Percentiles rank a stretch among this genome's conserved stretches.
Evolutionary conservation across 176 grass and related monocot species (phyloP).

Genomic region (Chloris gayana): DNA sequence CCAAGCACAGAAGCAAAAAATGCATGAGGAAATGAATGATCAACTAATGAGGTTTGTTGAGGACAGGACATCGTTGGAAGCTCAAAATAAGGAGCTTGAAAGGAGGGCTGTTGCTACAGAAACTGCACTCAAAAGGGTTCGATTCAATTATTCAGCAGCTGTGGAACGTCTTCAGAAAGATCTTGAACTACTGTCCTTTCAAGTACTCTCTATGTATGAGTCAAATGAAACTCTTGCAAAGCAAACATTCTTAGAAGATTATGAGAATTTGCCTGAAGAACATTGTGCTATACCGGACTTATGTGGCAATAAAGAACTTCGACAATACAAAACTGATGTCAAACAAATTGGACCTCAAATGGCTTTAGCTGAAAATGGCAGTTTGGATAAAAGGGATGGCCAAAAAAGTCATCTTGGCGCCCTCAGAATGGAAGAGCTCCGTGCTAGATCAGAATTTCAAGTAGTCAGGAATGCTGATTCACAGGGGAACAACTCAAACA

Average conservation of each 20-base stretch:
- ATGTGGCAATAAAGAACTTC: constrained; percentile 39
- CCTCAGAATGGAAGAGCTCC: constrained; percentile 49
- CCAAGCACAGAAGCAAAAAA: constrained; percentile 86
- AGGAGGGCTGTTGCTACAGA: constrained; percentile 82
- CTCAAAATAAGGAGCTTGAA: constrained; percentile 86
- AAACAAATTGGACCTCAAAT: constrained; percentile 31
- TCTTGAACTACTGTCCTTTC: constrained; percentile 89
- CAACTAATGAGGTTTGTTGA: constrained; percentile 76
- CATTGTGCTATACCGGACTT: constrained; percentile 33
- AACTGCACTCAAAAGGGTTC: constrained; percentile 83
- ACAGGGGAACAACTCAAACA: constrained; percentile 37
- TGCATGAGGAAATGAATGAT: constrained; percentile 86
- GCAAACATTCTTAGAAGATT: constrained; percentile 68
- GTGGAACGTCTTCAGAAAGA: constrained; percentile 95
- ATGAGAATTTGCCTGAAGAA: constrained; percentile 52
- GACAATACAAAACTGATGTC: constrained; percentile 25
- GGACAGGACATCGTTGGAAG: constrained; percentile 71
- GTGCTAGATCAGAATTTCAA: constrained; percentile 45
- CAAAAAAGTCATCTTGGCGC: constrained; percentile 43
- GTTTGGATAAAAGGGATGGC: constrained; percentile 38
- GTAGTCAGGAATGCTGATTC: constrained; percentile 41
- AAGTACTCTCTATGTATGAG: constrained; percentile 98
- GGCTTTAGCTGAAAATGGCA: constrained; percentile 35
- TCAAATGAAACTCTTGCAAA: constrained; percentile 89
- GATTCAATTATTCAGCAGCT: constrained; percentile 80